Base-by-base conservation (phyloP, 139 green algal genomes). In the Tetratostichococcus sp. region DNA sequence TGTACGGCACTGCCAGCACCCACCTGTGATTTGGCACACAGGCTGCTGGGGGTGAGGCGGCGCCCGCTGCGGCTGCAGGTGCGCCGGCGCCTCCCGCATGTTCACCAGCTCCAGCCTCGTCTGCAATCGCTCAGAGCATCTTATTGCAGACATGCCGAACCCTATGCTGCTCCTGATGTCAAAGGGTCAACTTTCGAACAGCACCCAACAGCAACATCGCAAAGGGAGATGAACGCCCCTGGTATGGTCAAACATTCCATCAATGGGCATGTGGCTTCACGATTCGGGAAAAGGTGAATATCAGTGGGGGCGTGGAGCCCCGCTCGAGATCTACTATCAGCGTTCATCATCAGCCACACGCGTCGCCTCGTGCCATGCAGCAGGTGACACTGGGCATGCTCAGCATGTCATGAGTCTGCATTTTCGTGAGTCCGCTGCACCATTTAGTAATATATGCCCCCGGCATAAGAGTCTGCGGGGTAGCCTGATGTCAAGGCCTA, bases 101-200 rank as follows among this genome's bases (percentile, higher is more conserved):
- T 89, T 89, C n/a, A 77, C 70, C 14, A 88, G 67, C 34, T 89
- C 77, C 23, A 89, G 35, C 0, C 70, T 77, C 34, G 43, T 86
- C 76, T 87, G 79, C 50, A 65, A 43, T 2, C 34, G 39, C 8
- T 11, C 39, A 21, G 8, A 50, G 39, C 39, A 21, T 21, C 39
- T 50, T 6, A 50, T 21, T 50, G 39, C 39, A 50, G 39, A 50
- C 39, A 50, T n/a, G n/a, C n/a, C n/a, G n/a, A n/a, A n/a, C n/a
- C n/a, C n/a, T n/a, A n/a, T n/a, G n/a, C n/a, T n/a, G n/a, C n/a
- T n/a, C n/a, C n/a, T n/a, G n/a, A n/a, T n/a, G 11, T n/a, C 65
- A 69, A 1, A 1, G 26, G n/a, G 4, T 4, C 39, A 6, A 50
- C 39, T 50, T 50, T 50, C 39, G 8, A 6, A 50, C 39, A 50